phyloP scores from a whole-genome alignment of 208 protist genomes.

The Acanthamoeba quina region DNA sequence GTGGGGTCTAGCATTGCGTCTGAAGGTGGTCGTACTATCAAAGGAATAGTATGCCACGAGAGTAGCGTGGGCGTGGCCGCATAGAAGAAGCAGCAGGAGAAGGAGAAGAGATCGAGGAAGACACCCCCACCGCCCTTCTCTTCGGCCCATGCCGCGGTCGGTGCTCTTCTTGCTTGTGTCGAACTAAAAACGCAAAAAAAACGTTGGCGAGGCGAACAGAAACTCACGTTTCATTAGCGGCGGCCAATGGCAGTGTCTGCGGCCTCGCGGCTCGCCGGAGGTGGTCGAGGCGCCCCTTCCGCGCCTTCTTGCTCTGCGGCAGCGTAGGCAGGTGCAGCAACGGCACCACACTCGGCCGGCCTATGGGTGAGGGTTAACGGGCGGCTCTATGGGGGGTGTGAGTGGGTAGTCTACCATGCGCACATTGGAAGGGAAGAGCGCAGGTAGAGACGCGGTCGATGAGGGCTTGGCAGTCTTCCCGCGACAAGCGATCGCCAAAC shows the following conservation, averaged over 20 bases:
- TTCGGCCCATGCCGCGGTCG: background rate
- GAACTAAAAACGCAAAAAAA: no score
- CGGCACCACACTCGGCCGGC: background rate
- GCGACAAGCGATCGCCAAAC: conserved; percentile 20
- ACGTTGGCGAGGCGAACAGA: no score
- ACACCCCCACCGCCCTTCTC: background rate
- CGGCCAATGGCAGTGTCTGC: no score
- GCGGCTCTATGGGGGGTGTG: background rate
- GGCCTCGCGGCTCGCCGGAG: no score
- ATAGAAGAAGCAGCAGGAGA: background rate
- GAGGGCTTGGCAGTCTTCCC: background rate
- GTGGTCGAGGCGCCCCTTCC: no score
- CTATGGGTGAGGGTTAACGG: background rate
- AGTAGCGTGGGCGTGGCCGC: background rate
- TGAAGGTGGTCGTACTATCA: background rate
- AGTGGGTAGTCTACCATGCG: background rate
- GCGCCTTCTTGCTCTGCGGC: no score
- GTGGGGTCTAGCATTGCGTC: background rate
- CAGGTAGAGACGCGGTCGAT: background rate
- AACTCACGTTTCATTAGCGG: no score
- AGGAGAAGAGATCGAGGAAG: background rate
- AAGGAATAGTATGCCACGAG: conserved; percentile 57
- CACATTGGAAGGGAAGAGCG: conserved; percentile 63
- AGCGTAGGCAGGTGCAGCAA: background rate
- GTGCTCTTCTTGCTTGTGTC: no score